Percentiles rank a stretch among this genome's conserved stretches.
Conservation (phyloP, 441 rosid species). For the Erodium moschatum region DNA sequence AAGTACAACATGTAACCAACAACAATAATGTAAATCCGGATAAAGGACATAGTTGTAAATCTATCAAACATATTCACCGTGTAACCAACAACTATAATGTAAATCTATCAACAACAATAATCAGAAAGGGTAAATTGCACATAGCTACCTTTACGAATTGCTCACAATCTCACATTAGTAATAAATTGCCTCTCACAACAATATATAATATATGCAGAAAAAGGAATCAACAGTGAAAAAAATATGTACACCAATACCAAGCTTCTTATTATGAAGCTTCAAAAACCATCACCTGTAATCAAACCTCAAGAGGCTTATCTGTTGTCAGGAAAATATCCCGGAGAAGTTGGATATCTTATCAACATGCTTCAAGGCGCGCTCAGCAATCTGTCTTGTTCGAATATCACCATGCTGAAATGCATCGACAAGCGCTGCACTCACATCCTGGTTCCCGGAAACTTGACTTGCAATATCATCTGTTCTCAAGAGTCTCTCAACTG, state of each 20-base stretch:
- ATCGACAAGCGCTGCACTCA: conserved; percentile 83
- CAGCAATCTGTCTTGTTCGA: conserved; percentile 77
- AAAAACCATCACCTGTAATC: no score
- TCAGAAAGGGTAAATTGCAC: no score
- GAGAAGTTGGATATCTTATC: conserved; percentile 92
- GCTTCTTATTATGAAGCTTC: no score
- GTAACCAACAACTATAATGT: no score
- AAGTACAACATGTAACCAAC: no score
- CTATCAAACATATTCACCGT: no score
- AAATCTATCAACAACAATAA: no score
- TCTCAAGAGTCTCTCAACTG: conserved; percentile 75
- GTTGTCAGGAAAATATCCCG: conserved; percentile 57
- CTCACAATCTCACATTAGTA: background rate
- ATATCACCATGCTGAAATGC: conserved; percentile 87
- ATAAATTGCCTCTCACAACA: background rate
- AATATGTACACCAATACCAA: background rate
- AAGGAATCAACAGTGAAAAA: background rate
- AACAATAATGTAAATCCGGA: no score
- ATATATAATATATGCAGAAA: background rate
- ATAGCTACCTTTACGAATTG: no score
- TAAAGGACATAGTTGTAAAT: no score
- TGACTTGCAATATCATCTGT: conserved; percentile 69
- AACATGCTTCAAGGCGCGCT: conserved; percentile 78
- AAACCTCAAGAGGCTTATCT: conserved; percentile 11
- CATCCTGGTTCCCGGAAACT: conserved; percentile 59